Evolutionary conservation across 2,329 filamentous ascomycete species (phyloP), one percentile per base, ranked within the genome.

Genomic region (Diatrype stigma): DNA sequence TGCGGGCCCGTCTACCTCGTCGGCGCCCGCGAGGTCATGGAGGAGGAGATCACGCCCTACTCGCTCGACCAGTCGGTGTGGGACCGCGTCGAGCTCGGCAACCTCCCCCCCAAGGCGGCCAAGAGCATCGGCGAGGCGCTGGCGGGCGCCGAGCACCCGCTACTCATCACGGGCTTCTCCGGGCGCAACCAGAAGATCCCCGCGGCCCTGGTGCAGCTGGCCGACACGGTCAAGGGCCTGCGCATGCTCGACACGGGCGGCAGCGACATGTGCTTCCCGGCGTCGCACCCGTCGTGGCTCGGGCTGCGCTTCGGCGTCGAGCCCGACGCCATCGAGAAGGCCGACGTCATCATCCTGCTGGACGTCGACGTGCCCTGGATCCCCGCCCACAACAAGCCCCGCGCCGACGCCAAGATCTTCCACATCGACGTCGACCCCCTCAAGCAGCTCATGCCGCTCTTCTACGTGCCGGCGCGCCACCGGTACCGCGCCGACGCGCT

Each of bases 301-400:
- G 86, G 92, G 2, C 67, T 94, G 47, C 79, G 84, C 42, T 95
- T 85, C 60, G 90, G 90, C 3, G 77, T 81, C 2, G 87, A 96
- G 47, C 82, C 89, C 2, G 76, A 78, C 40, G 89, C 26, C 26
- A 30, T 96, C 64, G 80, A 77, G 52, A 82, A 82, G 0, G 90
- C 92, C 0, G 93, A 96, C 66, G 81, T 90, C 11, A 95, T 96
- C 52, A 59, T 96, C 1, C 86, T 96, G 2, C 65, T 96, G 22
- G 88, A 96, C 68, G 95, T 90, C 56, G 92, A 96, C 63, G 90
- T 96, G 0, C 92, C 92, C 0, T 96, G 91, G 90, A 91, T 96
- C 50, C 85, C 86, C n/a, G 94, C 90, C 0, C 82, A 84, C 16
- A 84, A 80, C 67, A 75, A 74, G 56, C 84, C 84, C 0, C 67